Conservation (phyloP, 1,139 yeast species). For the Meyerozyma elateridarum region DNA sequence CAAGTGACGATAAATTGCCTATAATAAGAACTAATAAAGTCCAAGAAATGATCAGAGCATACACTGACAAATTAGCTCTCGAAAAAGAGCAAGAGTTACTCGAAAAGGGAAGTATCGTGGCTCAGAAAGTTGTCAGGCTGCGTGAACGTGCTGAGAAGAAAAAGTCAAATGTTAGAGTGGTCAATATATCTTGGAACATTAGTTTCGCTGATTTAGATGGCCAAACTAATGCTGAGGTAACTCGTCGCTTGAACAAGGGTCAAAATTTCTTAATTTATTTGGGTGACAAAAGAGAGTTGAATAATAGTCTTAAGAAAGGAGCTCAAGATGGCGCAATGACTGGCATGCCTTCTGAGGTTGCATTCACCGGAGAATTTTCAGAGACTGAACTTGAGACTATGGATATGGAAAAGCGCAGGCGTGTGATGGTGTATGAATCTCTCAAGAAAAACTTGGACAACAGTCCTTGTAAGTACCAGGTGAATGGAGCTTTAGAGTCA, state of each 20-base stretch:
- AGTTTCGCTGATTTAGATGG: slow-evolving; percentile 34
- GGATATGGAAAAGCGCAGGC: slow-evolving; percentile 27
- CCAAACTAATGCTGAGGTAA: slow-evolving; percentile 35
- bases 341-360: slow-evolving; percentile 9
- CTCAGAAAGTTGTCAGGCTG: slow-evolving; percentile 24
- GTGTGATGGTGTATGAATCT: slow-evolving; percentile 26
- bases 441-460: slow-evolving; percentile 25
- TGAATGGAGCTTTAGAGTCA: slow-evolving; percentile 27
- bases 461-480: slow-evolving; percentile 24
- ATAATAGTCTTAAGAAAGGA: slow-evolving; percentile 8
- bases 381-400: slow-evolving; percentile 11
- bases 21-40: slow-evolving; percentile 25
- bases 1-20: slow-evolving; percentile 20
- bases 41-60: slow-evolving; percentile 31
- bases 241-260: slow-evolving; percentile 27
- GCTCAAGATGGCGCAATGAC: slow-evolving; percentile 8
- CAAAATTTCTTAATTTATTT: slow-evolving; percentile 30
- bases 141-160: slow-evolving; percentile 32
- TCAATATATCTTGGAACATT: slow-evolving; percentile 37
- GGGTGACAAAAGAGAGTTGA: slow-evolving; percentile 20
- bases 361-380: slow-evolving; percentile 7
- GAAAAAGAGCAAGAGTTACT: slow-evolving; percentile 29
- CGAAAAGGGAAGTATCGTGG: slow-evolving; percentile 31
- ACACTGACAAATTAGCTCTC: slow-evolving; percentile 30
- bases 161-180: slow-evolving; percentile 31